Evolutionary conservation across 176 grass and related monocot genomes (phyloP), one percentile per base, ranked within the genome.

Genomic region (Hordeum marinum): DNA sequence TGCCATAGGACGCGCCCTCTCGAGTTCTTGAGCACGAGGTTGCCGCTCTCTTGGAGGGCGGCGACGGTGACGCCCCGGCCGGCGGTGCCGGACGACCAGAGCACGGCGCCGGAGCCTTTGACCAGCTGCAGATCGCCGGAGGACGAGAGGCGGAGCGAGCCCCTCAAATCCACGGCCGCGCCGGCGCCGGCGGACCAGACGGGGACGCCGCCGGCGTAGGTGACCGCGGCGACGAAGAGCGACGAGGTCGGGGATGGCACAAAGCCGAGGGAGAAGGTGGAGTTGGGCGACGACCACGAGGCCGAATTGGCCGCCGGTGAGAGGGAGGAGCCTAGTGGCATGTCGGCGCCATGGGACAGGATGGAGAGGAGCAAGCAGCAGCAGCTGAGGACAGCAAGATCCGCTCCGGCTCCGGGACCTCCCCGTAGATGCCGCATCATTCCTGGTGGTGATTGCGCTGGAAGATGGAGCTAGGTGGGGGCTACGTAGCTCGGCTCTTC

Each of bases 61-160:
- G 93, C 96, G 12, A 79, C 31, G 29, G 90, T 9, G 23, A 96
- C 90, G 18, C 90, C 86, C 3, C 3, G 43, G 0, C 82, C 61
- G 27, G 70, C 55, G 42, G 96, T 99, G 88, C 41, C 34, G 21
- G 89, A 89, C 5, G 92, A 72, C 96, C 96, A 99, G 25, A 96
- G 42, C n/a, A 89, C 78, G 32, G 85, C n/a, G 5, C 79, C 91
- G 8, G 91, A 92, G 9, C 86, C 92, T 63, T 94, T 94, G 70
- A 86, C 36, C 15, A 99, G 91, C 77, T 80, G 84, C 79, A 99
- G 90, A 82, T 96, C 87, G 42, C 96, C 93, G 61, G 26, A 84
- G 10, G 54, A 67, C 11, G 81, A 83, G 75, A 99, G 93, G 46
- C 84, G 88, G 84, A 99, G 84, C 31, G 91, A 92, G 40, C 83